These are phyloP conservation scores for Akanthomyces dipterigenus DNA, from an alignment of 2,329 filamentous ascomycete genomes.

Conservation along the genomic window DNA sequence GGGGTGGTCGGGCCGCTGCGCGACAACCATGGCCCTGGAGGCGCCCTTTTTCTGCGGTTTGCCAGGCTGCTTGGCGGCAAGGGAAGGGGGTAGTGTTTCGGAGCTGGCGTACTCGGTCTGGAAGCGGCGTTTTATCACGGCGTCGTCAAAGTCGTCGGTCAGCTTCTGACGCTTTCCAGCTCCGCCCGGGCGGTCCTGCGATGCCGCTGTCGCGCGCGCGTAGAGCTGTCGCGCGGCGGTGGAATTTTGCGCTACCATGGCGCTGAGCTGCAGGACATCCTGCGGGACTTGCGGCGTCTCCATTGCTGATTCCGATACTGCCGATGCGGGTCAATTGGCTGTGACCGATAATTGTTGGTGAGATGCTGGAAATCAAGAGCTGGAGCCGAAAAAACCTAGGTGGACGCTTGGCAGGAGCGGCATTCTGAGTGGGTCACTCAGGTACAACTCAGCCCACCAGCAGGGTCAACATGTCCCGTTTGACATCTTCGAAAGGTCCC, in stretches of 20 bases:
- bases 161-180: constrained; percentile 33
- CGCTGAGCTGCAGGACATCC: constrained; percentile 27
- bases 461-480: too few relatives aligned
- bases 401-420: not conserved
- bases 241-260: constrained; percentile 30
- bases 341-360: not conserved
- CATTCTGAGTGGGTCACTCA: constrained; percentile 1
- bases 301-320: constrained; percentile 20
- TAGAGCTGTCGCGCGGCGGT: constrained; percentile 27
- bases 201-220: constrained; percentile 18
- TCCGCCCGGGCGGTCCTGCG: constrained; percentile 13
- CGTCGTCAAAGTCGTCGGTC: constrained; percentile 28
- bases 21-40: constrained; percentile 38
- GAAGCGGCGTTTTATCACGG: constrained; percentile 43
- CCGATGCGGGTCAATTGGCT: constrained; percentile 9
- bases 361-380: not conserved
- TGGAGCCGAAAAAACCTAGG: not conserved
- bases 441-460: not conserved
- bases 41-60: constrained; percentile 25
- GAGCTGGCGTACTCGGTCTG: constrained; percentile 72
- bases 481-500: too few relatives aligned
- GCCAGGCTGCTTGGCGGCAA: constrained; percentile 71
- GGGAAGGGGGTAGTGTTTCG: constrained; percentile 65
- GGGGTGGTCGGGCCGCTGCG: constrained; percentile 24
- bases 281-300: constrained; percentile 27